Evolutionary conservation across 2,329 filamentous ascomycete genomes (phyloP).

Genomic region (Ilyonectria destructans): DNA sequence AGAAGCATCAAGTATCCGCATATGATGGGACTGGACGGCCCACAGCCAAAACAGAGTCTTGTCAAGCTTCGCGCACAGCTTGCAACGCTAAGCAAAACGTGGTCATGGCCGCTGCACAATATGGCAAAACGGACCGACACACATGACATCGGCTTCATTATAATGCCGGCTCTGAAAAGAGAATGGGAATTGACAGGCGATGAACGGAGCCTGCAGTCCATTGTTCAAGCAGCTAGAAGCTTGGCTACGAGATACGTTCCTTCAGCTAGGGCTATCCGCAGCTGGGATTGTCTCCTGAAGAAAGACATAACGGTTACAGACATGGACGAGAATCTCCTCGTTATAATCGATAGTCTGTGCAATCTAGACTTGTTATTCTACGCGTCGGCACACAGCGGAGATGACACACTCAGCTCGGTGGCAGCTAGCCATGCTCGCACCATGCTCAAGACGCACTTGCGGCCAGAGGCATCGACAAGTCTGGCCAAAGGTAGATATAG

Average conservation of each 20-base stretch:
- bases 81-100: slow-evolving; percentile 26
- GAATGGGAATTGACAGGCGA: slow-evolving; percentile 65
- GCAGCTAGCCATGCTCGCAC: slow-evolving; percentile 59
- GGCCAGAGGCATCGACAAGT: slow-evolving; percentile 45
- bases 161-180: slow-evolving; percentile 63
- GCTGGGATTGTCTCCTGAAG: slow-evolving; percentile 61
- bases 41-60: neutral
- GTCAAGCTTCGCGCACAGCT: slow-evolving; percentile 13
- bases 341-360: slow-evolving; percentile 62
- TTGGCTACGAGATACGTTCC: slow-evolving; percentile 61
- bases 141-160: slow-evolving; percentile 70
- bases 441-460: slow-evolving; percentile 58
- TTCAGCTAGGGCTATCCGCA: slow-evolving; percentile 61
- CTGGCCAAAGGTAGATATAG: slow-evolving; percentile 34
- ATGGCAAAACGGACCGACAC: slow-evolving; percentile 64
- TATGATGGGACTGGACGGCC: neutral
- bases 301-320: slow-evolving; percentile 49
- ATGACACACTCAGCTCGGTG: slow-evolving; percentile 51
- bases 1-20: slow-evolving; percentile 51
- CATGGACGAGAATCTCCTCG: slow-evolving; percentile 52
- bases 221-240: slow-evolving; percentile 61
- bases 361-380: slow-evolving; percentile 60
- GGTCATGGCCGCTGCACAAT: slow-evolving; percentile 41
- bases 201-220: slow-evolving; percentile 55
- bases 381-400: slow-evolving; percentile 53